These are phyloP conservation scores for Colletotrichum euphorbiae DNA, from an alignment of 2,329 filamentous ascomycete genomes.

Conservation along the genomic window DNA sequence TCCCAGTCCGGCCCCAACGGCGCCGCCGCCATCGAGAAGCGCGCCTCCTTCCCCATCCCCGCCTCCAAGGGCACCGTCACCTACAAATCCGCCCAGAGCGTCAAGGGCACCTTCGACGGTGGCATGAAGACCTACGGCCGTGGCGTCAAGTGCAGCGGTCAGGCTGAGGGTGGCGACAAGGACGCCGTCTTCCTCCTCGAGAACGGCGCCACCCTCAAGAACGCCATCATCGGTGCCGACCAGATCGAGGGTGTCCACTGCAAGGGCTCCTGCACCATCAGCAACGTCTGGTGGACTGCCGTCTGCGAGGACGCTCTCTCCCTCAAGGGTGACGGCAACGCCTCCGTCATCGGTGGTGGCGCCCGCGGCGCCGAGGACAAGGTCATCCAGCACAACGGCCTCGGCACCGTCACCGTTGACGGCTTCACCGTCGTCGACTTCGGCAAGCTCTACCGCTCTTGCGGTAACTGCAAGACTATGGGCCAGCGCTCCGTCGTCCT, in stretches of 20 bases:
- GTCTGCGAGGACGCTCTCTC: constrained; percentile 52
- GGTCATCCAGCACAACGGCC: constrained; percentile 41
- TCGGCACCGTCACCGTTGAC: constrained; percentile 40
- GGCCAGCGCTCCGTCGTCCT: constrained; percentile 39
- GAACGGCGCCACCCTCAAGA: constrained; percentile 56
- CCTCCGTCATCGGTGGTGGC: constrained; percentile 37
- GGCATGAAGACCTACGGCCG: constrained; percentile 51
- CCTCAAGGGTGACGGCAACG: constrained; percentile 39
- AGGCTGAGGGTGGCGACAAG: constrained; percentile 57
- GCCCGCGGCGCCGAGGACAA: constrained; percentile 38
- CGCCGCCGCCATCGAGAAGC: constrained; percentile 39
- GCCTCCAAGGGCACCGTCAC: constrained; percentile 45
- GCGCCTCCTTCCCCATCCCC: constrained; percentile 45
- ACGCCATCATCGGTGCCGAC: constrained; percentile 59
- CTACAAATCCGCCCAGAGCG: constrained; percentile 40
- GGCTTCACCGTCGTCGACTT: constrained; percentile 39
- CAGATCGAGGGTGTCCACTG: constrained; percentile 61
- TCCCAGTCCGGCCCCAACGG: constrained; percentile 32
- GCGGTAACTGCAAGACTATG: constrained; percentile 41
- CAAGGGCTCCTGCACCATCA: constrained; percentile 54
- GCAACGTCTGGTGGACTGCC: constrained; percentile 63
- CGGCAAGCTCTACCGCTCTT: constrained; percentile 41
- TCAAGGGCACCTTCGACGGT: constrained; percentile 46
- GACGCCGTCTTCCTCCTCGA: constrained; percentile 58
- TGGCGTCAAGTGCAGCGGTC: constrained; percentile 53